Evolutionary conservation across 805 yeast species (phyloP).

Genomic region (Debaryomyces tyrocola): DNA sequence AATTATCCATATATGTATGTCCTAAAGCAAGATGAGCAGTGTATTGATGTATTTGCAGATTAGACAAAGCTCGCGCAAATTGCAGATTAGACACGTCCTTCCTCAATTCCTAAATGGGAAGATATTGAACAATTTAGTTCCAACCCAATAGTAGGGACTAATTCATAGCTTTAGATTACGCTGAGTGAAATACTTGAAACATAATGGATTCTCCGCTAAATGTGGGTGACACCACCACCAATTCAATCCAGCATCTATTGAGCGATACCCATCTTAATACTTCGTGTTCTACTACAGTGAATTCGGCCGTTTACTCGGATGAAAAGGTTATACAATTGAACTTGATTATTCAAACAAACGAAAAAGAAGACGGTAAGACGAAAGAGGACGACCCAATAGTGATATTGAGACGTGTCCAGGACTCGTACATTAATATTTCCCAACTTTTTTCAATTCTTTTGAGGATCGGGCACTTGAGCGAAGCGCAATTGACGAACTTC

Average conservation of each 20-base stretch:
- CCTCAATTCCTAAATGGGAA: slow-evolving; percentile 6
- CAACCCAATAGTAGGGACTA: neutral
- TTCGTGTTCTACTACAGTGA: slow-evolving; percentile 16
- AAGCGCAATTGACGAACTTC: slow-evolving; percentile 27
- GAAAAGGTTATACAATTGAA: slow-evolving; percentile 38
- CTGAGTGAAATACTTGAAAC: neutral
- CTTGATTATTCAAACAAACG: slow-evolving; percentile 9
- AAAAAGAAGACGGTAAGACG: neutral
- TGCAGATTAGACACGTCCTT: slow-evolving; percentile 11
- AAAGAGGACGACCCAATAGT: slow-evolving; percentile 8
- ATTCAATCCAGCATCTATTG: slow-evolving; percentile 35
- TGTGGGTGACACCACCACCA: slow-evolving; percentile 42
- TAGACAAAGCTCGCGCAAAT: neutral
- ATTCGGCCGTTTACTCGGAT: slow-evolving; percentile 35
- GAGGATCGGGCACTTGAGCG: slow-evolving; percentile 25
- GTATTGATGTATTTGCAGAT: slow-evolving; percentile 1
- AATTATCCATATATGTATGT: neutral
- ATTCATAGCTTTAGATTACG: neutral
- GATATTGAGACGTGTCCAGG: slow-evolving; percentile 42
- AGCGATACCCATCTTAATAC: slow-evolving; percentile 34
- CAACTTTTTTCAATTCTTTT: slow-evolving; percentile 37
- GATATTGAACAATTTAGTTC: neutral
- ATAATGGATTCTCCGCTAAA: slow-evolving; percentile 43
- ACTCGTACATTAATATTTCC: slow-evolving; percentile 38
- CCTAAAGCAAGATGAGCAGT: no score